Evolutionary conservation across 2,329 filamentous ascomycete species (phyloP).

Genomic region (Aotearoamyces nothofagi): DNA sequence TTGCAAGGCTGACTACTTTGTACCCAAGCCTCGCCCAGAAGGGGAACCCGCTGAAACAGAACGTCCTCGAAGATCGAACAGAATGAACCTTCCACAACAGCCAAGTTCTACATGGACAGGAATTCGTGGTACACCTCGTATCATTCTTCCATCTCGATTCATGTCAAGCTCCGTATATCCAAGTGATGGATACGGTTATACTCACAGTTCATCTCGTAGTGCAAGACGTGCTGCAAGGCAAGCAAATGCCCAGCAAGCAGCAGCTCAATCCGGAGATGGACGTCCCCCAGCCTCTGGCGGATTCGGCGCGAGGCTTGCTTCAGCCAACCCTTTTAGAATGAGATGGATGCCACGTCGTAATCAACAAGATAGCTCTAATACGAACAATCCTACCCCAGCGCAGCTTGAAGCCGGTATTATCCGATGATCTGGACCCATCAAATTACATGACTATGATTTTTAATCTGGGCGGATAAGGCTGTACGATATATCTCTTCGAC

Average conservation of each 20-base stretch:
- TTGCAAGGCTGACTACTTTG: constrained; percentile 96
- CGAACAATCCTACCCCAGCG: constrained; percentile 16
- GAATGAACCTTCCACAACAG: constrained; percentile 13
- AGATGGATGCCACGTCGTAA: constrained; percentile 10
- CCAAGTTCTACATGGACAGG: constrained; percentile 15
- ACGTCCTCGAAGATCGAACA: constrained; percentile 9
- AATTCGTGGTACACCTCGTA: constrained; percentile 11
- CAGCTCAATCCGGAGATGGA: constrained; percentile 1
- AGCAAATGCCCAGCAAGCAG: not conserved
- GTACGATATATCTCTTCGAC: too few relatives aligned
- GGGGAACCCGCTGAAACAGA: constrained; percentile 15
- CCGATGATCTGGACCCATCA: too few relatives aligned
- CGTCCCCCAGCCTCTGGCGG: constrained; percentile 2
- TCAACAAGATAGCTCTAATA: constrained; percentile 10
- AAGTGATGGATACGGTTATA: not conserved
- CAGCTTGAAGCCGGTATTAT: constrained; percentile 18
- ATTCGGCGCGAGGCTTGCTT: constrained; percentile 11
- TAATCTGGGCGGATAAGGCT: too few relatives aligned
- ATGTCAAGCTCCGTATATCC: constrained; percentile 4
- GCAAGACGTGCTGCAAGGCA: constrained; percentile 8
- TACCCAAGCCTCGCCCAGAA: constrained; percentile 67
- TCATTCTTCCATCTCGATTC: constrained; percentile 13
- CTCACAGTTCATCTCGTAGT: constrained; percentile 3
- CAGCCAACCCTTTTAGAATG: constrained; percentile 13
- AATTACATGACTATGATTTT: too few relatives aligned